Evolutionary conservation across 179 eudicot genomes (phyloP).

Genomic region (Sideroxylon spinosum): DNA sequence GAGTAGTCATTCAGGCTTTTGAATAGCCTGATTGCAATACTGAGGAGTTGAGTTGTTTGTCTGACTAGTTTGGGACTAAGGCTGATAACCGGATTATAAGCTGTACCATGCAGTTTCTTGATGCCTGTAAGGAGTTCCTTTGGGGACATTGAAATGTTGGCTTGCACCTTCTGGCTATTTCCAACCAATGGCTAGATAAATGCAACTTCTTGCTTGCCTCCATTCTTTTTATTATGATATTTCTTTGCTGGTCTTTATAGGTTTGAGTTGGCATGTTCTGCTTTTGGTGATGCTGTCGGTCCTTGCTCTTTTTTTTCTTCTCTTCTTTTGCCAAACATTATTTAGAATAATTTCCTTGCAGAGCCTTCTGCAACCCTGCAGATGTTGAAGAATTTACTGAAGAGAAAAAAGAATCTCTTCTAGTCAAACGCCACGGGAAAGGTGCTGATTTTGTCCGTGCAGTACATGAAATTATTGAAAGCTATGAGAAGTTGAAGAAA

Average conservation of each 20-base stretch:
- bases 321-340: not conserved
- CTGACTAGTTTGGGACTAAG: not conserved
- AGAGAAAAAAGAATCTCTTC: conserved; percentile 65
- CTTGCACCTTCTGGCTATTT: not conserved
- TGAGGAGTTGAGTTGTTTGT: not conserved
- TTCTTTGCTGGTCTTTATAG: not conserved
- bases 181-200: not conserved
- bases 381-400: conserved; percentile 95
- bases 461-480: conserved; percentile 73
- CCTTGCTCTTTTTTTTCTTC: too few species aligned
- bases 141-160: not conserved
- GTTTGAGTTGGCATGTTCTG: not conserved
- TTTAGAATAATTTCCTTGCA: conserved; percentile 35
- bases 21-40: too few species aligned
- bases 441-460: conserved; percentile 94
- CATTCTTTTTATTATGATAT: not conserved
- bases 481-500: conserved; percentile 64
- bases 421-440: conserved; percentile 75
- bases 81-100: not conserved
- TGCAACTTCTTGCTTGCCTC: not conserved
- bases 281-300: not conserved
- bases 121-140: not conserved
- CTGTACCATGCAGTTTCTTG: not conserved
- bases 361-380: conserved; percentile 91
- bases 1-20: too few species aligned